Base-by-base conservation (phyloP, 352 stramenopile species). In the Thraustotheca clavata region DNA sequence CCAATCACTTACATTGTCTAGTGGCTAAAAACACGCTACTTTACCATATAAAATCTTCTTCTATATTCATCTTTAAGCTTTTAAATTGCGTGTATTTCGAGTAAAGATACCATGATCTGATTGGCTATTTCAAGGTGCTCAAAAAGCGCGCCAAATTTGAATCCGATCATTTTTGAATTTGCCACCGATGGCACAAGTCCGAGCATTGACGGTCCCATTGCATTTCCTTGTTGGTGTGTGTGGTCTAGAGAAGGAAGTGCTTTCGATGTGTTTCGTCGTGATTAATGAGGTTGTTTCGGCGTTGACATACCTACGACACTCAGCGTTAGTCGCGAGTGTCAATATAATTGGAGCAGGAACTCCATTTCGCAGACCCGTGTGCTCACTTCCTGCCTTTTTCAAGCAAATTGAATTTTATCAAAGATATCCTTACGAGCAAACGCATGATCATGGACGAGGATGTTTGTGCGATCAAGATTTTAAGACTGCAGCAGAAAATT, bases 161-260 rank as follows among this genome's bases (percentile, higher is more conserved):
- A n/a, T n/a, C n/a, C n/a, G n/a, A n/a, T n/a, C n/a, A n/a, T n/a
- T n/a, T n/a, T n/a, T n/a, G n/a, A n/a, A n/a, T n/a, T n/a, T n/a
- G n/a, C n/a, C n/a, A n/a, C 39, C n/a, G n/a, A 47, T 47, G 39
- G 39, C n/a, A 31, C 43, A 3, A 14, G 43, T 52, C 43, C 43
- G 43, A 24, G 43, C 43, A 24, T 24, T 14, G 43, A 52, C 43
- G 57, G 57, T 33, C 1, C 38, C 57, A 22, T 26, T 65, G 20
- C 35, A 43, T 54, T 36, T 65, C 20, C 39, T 65, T 32, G 57
- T 65, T 32, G 57, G 57, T 31, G 22, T 65, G 11, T 65, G 57
- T 38, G 57, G 57, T 41, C 40, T 48, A 11, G 31, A 20, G 40
- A 46, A 65, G 26, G 47, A 20, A 11, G 31, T 46, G 9, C 41